Evolutionary conservation across 2,329 filamentous ascomycete species (phyloP).

Genomic region (Neospermospora avenae): DNA sequence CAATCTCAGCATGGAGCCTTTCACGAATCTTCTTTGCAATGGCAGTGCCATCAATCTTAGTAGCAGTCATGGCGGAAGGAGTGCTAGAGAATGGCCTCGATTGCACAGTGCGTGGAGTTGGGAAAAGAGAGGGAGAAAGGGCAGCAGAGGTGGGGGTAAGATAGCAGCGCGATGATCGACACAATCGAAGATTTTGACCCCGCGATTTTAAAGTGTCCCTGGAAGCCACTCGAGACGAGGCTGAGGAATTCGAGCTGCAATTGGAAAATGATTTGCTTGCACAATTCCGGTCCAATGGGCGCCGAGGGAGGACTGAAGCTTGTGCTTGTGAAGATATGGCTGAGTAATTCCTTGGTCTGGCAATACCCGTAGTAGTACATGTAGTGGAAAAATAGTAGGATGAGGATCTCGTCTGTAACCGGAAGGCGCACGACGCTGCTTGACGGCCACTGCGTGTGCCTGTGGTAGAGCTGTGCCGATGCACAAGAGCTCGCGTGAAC

Average conservation of each 20-base stretch:
- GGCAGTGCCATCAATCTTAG: constrained; percentile 92
- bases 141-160: constrained; percentile 22
- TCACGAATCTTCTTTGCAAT: constrained; percentile 91
- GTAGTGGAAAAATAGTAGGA: not conserved
- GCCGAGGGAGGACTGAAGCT: constrained; percentile 10
- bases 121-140: constrained; percentile 9
- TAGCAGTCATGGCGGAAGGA: constrained; percentile 70
- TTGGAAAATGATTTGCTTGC: not conserved
- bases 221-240: constrained; percentile 12
- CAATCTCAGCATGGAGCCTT: constrained; percentile 75
- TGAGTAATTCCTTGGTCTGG: not conserved
- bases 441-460: not conserved
- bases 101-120: constrained; percentile 8
- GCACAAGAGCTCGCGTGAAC: constrained; percentile 9
- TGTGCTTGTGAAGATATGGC: not conserved
- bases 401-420: not conserved
- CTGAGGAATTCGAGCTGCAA: constrained; percentile 5
- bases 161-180: constrained; percentile 11
- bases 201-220: constrained; percentile 23
- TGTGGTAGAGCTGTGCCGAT: not conserved
- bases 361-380: not conserved
- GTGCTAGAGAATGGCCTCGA: constrained; percentile 46
- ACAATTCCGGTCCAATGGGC: constrained; percentile 9
- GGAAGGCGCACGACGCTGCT: not conserved
- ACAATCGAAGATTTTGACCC: constrained; percentile 24